A percentile compares a stretch with the other conserved stretches of the same genome.
These are phyloP conservation scores for Candida insectalens DNA, from an alignment of 805 yeast genomes.

Conservation along the genomic window DNA sequence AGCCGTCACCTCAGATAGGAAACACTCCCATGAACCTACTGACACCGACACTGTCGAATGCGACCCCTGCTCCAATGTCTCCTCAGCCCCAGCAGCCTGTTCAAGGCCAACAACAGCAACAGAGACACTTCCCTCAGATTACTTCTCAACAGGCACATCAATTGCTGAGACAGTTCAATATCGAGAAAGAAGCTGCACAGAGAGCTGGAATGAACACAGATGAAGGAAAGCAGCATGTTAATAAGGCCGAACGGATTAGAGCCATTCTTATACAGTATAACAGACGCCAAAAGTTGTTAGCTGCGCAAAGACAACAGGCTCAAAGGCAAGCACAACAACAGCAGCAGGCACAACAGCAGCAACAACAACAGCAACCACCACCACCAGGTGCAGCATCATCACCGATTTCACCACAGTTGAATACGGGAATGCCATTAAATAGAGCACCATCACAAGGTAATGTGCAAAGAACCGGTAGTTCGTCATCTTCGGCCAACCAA, in stretches of 20 bases:
- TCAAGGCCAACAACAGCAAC: conserved; percentile 13
- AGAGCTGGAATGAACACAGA: conserved; percentile 50
- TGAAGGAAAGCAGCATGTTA: conserved; percentile 52
- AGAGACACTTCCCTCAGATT: conserved; percentile 16
- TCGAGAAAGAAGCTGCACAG: conserved; percentile 53
- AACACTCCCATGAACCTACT: conserved; percentile 24
- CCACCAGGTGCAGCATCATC: conserved; percentile 16
- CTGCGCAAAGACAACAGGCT: conserved; percentile 22
- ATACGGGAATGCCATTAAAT: conserved; percentile 5
- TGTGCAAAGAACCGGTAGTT: neutral
- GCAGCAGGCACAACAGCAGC: conserved; percentile 9
- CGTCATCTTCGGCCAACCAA: conserved; percentile 6
- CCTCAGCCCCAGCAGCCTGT: conserved; percentile 7
- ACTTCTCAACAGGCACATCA: conserved; percentile 48
- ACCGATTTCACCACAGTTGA: conserved; percentile 2
- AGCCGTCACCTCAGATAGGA: conserved; percentile 12
- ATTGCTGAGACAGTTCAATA: conserved; percentile 47
- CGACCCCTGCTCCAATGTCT: conserved; percentile 7
- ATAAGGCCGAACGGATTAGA: conserved; percentile 55
- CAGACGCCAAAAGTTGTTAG: conserved; percentile 17
- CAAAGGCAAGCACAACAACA: conserved; percentile 8
- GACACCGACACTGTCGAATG: conserved; percentile 31
- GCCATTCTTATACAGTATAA: conserved; percentile 41
- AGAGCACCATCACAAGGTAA: conserved; percentile 2
- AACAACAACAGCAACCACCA: conserved; percentile 20